Conservation (phyloP, 1,284 basidiomycete genomes). For the Neolentinus lepideus region DNA sequence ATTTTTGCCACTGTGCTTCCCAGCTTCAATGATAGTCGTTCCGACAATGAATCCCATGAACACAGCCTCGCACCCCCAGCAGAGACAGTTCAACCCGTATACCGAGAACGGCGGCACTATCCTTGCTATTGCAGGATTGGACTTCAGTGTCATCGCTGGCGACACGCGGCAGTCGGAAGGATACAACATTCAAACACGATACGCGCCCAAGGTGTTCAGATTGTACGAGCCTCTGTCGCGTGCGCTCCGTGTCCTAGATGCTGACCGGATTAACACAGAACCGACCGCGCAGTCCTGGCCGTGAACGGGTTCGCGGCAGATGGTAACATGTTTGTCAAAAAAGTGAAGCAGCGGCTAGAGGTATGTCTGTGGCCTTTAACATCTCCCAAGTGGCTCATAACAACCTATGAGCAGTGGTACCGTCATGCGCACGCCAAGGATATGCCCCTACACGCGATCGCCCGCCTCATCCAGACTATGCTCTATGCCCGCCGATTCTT, state of each 20-base stretch:
- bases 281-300: conserved; percentile 88
- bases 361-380: conserved; percentile 20
- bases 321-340: conserved; percentile 93
- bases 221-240: conserved; percentile 41
- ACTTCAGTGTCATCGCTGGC: conserved; percentile 90
- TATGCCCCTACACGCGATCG: conserved; percentile 89
- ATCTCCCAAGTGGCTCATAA: conserved; percentile 1
- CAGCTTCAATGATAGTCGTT: conserved; percentile 4
- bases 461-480: conserved; percentile 93
- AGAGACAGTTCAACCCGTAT: conserved; percentile 81
- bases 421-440: conserved; percentile 90
- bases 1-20: not conserved
- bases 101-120: conserved; percentile 90
- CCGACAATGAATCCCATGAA: conserved; percentile 26
- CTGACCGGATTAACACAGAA: conserved; percentile 42
- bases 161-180: conserved; percentile 94
- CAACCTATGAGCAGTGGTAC: conserved; percentile 67
- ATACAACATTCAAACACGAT: conserved; percentile 92
- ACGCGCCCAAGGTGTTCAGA: conserved; percentile 87
- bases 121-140: conserved; percentile 87
- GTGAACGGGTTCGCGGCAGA: conserved; percentile 95
- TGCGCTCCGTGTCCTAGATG: not conserved
- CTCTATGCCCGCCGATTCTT: conserved; percentile 92
- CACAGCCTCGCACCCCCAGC: conserved; percentile 36
- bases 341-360: conserved; percentile 88